These are phyloP conservation scores for Pyrenochaeta sp. DNA, from an alignment of 2,329 filamentous ascomycete genomes.

Conservation along the genomic window DNA sequence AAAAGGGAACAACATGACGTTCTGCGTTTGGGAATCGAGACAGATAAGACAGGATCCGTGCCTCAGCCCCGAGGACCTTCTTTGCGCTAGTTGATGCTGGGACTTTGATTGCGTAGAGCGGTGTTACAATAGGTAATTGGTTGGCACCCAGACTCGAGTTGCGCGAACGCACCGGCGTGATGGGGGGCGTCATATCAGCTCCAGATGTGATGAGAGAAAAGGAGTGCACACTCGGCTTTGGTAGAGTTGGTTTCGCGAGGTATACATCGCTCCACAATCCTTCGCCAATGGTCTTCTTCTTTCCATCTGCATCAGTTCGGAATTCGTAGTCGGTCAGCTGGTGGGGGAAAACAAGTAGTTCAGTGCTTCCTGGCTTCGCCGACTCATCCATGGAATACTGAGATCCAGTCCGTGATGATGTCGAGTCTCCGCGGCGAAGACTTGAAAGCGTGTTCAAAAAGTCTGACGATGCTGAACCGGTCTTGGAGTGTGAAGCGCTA, in stretches of 20 bases:
- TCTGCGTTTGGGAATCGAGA: conserved; percentile 31
- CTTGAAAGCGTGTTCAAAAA: conserved; percentile 25
- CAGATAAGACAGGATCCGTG: conserved; percentile 43
- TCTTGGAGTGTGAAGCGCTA: conserved; percentile 26
- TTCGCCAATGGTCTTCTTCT: conserved; percentile 40
- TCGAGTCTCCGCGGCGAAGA: conserved; percentile 31
- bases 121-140: conserved; percentile 18
- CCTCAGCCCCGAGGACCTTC: conserved; percentile 42
- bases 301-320: conserved; percentile 27
- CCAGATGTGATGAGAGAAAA: neutral
- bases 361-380: conserved; percentile 29
- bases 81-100: conserved; percentile 41
- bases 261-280: conserved; percentile 51
- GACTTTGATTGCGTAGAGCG: conserved; percentile 46
- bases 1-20: conserved; percentile 43
- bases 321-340: conserved; percentile 39
- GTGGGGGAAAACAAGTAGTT: conserved; percentile 33
- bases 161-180: conserved; percentile 35
- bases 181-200: conserved; percentile 33
- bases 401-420: conserved; percentile 17
- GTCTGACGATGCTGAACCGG: conserved; percentile 28
- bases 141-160: conserved; percentile 18
- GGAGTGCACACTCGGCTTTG: conserved; percentile 14
- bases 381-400: conserved; percentile 24
- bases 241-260: conserved; percentile 35